Evolutionary conservation across 306 rosid genomes (phyloP).

Genomic region (Sindora glabra): DNA sequence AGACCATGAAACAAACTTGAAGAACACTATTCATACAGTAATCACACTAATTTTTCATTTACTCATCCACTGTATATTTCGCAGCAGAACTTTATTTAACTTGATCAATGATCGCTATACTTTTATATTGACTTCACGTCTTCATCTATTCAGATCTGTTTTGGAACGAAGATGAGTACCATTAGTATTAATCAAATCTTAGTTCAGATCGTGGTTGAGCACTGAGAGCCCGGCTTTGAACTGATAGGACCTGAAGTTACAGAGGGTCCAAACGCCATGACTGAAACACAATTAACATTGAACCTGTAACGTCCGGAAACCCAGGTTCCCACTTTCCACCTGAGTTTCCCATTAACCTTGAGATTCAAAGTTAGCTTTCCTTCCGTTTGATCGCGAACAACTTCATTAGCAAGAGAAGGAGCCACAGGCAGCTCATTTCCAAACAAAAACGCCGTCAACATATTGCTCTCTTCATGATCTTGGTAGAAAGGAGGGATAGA

Average conservation of each 20-base stretch:
- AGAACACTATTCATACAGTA: too few species aligned
- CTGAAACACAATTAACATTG: conserved; percentile 61
- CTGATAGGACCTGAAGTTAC: conserved; percentile 39
- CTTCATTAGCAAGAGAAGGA: conserved; percentile 67
- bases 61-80: too few species aligned
- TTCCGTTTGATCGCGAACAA: conserved; percentile 58
- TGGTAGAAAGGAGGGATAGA: conserved; percentile 81
- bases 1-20: too few species aligned
- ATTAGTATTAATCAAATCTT: too few species aligned
- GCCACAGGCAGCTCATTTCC: conserved; percentile 63
- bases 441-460: conserved; percentile 53
- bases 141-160: too few species aligned
- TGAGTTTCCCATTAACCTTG: conserved; percentile 56
- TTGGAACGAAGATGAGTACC: too few species aligned
- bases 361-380: conserved; percentile 56
- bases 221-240: conserved; percentile 50
- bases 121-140: too few species aligned
- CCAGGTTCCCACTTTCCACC: conserved; percentile 96
- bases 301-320: conserved; percentile 77
- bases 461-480: conserved; percentile 48
- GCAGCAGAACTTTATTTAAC: too few species aligned
- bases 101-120: too few species aligned
- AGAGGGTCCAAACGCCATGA: conserved; percentile 51
- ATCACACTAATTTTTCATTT: too few species aligned
- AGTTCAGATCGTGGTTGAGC: conserved; percentile 67